Base-by-base conservation (phyloP, 441 rosid species). In the Corymbia citriodora region DNA sequence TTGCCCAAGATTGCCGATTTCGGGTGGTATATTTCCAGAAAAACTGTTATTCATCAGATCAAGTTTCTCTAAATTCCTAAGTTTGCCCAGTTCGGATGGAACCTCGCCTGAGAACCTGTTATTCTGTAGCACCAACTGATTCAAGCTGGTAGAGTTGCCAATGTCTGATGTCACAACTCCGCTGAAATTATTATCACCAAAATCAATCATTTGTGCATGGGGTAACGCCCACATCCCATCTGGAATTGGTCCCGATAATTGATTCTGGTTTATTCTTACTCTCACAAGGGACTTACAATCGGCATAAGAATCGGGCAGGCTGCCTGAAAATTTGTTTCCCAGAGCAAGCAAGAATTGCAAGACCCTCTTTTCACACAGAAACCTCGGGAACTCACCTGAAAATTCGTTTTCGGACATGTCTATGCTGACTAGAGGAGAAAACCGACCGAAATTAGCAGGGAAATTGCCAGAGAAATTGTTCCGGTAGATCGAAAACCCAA, bases 321-420 rank as follows among this genome's bases (percentile, higher is more conserved):
- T 93, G 17, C 99, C 99, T 3, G 97, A 94, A 85, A 97, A 97
- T 6, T 89, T 92, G 89, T 97, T 97, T 57, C 88, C 93, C 59
- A 97, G 55, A 52, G 98, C 96, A 61, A 97, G 96, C 92, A 96
- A 92, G 90, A 19, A 89, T 13, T 6, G 70, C 33, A 98, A 90
- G 72, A 93, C 94, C 54, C 93, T 90, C 33, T 90, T 91, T 92
- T 87, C 95, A 91, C 99, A 98, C 92, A 97, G 90, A 93, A 93
- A 98, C 87, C 90, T 91, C 4, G 99, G 99, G 82, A 98, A 97
- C 5, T 92, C 91, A 89, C 99, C 99, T 5, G 96, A 92, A 89
- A 98, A 96, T 68, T 88, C 91, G 91, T 98, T 98, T 91, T 98
- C 99, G 0, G 99, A 98, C 94, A 98, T 95, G 92, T 98, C 99